phyloP scores from a whole-genome alignment of 768 basidiomycete genomes.

The Chalciporus chontae region DNA sequence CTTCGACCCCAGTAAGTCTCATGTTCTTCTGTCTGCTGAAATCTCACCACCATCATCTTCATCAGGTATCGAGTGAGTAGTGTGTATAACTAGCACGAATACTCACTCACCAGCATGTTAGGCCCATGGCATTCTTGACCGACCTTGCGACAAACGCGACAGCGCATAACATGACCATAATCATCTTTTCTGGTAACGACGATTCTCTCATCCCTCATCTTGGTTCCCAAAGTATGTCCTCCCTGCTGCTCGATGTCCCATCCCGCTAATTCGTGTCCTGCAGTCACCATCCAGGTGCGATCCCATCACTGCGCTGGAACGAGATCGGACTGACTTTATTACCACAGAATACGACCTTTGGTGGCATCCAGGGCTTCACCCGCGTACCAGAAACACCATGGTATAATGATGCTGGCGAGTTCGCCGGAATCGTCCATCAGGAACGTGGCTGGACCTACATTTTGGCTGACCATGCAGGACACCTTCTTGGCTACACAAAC shows the following conservation, averaged over 20 bases:
- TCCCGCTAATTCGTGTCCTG: slow-evolving; percentile 8
- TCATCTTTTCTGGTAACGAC: slow-evolving; percentile 67
- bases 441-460: slow-evolving; percentile 58
- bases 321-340: background rate
- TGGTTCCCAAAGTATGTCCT: slow-evolving; percentile 53
- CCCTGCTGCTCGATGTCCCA: background rate
- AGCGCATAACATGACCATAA: slow-evolving; percentile 44
- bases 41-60: background rate
- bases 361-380: slow-evolving; percentile 72
- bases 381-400: slow-evolving; percentile 66
- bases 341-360: slow-evolving; percentile 71
- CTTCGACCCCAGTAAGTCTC: slow-evolving; percentile 32
- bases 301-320: background rate
- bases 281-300: slow-evolving; percentile 55
- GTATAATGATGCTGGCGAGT: slow-evolving; percentile 53
- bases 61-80: slow-evolving; percentile 34
- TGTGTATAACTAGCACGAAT: background rate
- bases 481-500: slow-evolving; percentile 35
- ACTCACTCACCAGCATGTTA: slow-evolving; percentile 23
- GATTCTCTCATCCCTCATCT: slow-evolving; percentile 63
- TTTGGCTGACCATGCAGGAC: slow-evolving; percentile 37
- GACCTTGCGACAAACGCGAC: slow-evolving; percentile 67
- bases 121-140: slow-evolving; percentile 60
- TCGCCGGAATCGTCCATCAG: slow-evolving; percentile 70
- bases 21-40: background rate